These are phyloP conservation scores for Ophiostoma sp. DNA, from an alignment of 2,329 filamentous ascomycete genomes.

Conservation along the genomic window DNA sequence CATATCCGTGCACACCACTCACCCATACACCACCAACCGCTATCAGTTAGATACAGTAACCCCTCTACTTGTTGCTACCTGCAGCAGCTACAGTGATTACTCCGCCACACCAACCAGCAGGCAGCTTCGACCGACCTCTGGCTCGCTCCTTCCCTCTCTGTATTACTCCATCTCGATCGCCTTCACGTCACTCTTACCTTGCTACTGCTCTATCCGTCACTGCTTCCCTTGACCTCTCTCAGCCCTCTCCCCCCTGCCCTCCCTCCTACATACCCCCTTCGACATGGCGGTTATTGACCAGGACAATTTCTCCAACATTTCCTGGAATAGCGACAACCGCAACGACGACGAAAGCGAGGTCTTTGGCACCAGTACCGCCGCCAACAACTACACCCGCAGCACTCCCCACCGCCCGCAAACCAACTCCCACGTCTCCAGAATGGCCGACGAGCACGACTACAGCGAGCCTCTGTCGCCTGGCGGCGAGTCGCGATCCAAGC, in stretches of 20 bases:
- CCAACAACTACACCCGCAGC: constrained; percentile 27
- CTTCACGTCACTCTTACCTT: constrained; percentile 15
- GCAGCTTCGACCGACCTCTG: constrained; percentile 3
- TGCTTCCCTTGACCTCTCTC: neutral
- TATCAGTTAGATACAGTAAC: neutral
- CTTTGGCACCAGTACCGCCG: constrained; percentile 37
- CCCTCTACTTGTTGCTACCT: constrained; percentile 13
- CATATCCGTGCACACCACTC: neutral
- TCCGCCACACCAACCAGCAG: constrained; percentile 18
- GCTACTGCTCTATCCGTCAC: constrained; percentile 13
- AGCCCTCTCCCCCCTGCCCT: neutral
- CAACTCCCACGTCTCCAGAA: constrained; percentile 7
- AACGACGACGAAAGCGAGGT: constrained; percentile 38
- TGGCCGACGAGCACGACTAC: constrained; percentile 22
- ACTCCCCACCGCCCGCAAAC: constrained; percentile 40
- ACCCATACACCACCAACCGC: neutral
- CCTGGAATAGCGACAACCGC: constrained; percentile 63
- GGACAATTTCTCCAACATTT: constrained; percentile 76
- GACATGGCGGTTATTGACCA: constrained; percentile 47
- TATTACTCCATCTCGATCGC: neutral
- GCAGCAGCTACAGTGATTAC: constrained; percentile 18
- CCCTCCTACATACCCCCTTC: neutral
- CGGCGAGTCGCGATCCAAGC: constrained; percentile 16
- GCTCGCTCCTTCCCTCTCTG: constrained; percentile 11
- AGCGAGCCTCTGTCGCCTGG: constrained; percentile 21